Percentiles rank a stretch among this genome's conserved stretches.
Conservation (phyloP, 2,329 filamentous ascomycete species). For the Periconia digitata region DNA sequence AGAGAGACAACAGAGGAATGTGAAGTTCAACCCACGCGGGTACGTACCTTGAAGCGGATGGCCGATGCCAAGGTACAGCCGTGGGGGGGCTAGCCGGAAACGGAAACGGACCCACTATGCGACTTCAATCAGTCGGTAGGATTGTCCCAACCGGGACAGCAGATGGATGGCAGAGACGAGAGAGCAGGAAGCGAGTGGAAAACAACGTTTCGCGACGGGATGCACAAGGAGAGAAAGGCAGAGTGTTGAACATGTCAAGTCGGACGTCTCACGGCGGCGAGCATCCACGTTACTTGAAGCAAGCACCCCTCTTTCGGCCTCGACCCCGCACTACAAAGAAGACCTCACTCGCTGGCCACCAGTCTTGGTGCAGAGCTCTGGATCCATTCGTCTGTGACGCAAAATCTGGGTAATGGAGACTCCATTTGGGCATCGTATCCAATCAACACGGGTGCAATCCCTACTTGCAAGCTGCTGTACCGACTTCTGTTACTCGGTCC, state of each 20-base stretch:
- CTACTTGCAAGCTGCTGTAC: background rate
- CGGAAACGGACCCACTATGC: background rate
- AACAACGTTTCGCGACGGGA: background rate
- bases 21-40: background rate
- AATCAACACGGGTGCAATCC: background rate
- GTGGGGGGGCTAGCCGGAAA: conserved; percentile 1
- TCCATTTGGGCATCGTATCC: too few species aligned
- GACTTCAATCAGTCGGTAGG: conserved; percentile 2
- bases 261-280: too few species aligned
- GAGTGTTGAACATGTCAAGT: background rate
- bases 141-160: background rate
- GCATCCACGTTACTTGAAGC: background rate
- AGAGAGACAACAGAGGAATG: conserved; percentile 1
- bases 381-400: conserved; percentile 4
- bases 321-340: conserved; percentile 12
- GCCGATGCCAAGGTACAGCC: conserved; percentile 2
- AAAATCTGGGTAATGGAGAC: too few species aligned
- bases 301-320: conserved; percentile 1
- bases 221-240: background rate
- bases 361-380: too few species aligned
- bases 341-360: background rate
- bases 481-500: background rate
- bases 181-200: background rate
- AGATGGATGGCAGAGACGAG: too few species aligned
- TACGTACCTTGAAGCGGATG: background rate